phyloP scores from a whole-genome alignment of 192 early-diverging fungal genomes.

The Lobulomyces angularis region DNA sequence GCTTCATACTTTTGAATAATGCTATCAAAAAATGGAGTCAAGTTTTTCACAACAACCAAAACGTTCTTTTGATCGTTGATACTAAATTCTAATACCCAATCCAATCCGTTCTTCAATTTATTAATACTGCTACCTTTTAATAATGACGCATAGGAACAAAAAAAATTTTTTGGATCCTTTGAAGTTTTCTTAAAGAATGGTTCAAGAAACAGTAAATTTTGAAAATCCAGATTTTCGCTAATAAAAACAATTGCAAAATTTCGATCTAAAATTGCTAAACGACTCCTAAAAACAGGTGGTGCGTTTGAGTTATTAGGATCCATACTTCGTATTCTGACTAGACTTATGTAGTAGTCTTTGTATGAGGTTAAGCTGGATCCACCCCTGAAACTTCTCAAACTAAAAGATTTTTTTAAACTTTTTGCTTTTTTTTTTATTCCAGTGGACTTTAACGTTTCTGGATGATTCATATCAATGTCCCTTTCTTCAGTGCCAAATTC shows the following conservation, averaged over 20 bases:
- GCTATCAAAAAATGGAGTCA: background rate
- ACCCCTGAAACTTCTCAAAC: no score
- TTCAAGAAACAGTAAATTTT: constrained; percentile 2
- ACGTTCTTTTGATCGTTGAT: constrained; percentile 7
- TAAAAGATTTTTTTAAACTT: no score
- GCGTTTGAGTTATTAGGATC: background rate
- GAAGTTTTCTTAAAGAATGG: constrained; percentile 3
- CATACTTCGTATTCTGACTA: background rate
- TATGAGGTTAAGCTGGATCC: background rate
- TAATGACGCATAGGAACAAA: background rate
- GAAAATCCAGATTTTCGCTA: constrained; percentile 1
- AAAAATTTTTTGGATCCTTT: background rate
- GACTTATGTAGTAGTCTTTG: constrained; percentile 3
- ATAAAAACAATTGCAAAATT: constrained; percentile 1
- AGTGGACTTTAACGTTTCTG: background rate
- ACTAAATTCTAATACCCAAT: constrained; percentile 6
- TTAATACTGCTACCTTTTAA: constrained; percentile 2
- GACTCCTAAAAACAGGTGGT: no score
- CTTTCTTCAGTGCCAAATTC: no score
- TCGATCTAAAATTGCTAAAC: constrained; percentile 3
- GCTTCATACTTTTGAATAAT: constrained; percentile 3
- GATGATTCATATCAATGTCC: background rate
- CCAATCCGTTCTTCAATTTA: background rate
- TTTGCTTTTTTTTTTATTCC: background rate
- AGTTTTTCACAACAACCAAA: background rate